Conservation (phyloP, 106 monocot species). For the Alisma plantagoaquatica region DNA sequence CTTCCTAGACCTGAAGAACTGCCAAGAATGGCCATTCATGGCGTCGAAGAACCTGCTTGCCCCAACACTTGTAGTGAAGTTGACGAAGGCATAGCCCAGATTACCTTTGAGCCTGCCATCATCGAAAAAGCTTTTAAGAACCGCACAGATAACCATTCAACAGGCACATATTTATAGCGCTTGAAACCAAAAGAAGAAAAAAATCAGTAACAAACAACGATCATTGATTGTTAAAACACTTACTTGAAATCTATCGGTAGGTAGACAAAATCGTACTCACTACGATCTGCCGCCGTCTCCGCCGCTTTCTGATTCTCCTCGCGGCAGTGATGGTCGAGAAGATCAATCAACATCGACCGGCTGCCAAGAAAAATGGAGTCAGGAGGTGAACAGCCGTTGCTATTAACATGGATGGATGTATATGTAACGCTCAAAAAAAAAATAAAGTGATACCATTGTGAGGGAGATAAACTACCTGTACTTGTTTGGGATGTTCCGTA, state of each 20-base stretch:
- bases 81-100: constrained; percentile 41
- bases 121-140: too few species aligned
- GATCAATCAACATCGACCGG: constrained; percentile 20
- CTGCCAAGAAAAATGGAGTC: constrained; percentile 10
- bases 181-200: too few species aligned
- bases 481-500: constrained; percentile 44
- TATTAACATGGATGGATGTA: not conserved
- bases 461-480: constrained; percentile 8
- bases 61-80: constrained; percentile 28
- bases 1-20: constrained; percentile 25
- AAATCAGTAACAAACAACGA: too few species aligned
- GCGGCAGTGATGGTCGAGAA: constrained; percentile 35
- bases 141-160: too few species aligned
- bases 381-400: not conserved
- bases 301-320: constrained; percentile 16
- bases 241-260: constrained; percentile 42
- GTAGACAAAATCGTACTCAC: constrained; percentile 39
- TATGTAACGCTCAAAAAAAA: not conserved
- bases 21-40: constrained; percentile 16
- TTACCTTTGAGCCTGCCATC: constrained; percentile 23
- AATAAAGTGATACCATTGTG: not conserved
- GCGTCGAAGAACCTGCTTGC: constrained; percentile 16
- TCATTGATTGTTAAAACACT: not conserved
- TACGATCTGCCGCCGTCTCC: not conserved
- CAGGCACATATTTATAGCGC: too few species aligned